Conservation (phyloP, 2,329 filamentous ascomycete species). For the Botrytis fragariae region DNA sequence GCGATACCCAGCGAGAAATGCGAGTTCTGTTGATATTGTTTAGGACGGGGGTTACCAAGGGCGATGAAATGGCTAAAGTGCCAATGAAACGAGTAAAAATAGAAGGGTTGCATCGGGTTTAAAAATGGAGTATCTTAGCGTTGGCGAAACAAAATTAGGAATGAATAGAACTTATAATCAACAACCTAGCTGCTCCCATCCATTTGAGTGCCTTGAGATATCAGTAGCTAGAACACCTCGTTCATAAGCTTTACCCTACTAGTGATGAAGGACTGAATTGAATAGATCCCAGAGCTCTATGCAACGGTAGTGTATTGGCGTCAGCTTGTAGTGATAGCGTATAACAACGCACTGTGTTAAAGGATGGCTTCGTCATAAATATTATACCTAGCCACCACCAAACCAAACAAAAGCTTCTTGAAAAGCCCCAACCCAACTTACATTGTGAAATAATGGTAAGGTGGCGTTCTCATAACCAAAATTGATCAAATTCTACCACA, state of each 20-base stretch:
- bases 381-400: too few species aligned
- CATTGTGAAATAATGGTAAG: neutral
- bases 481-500: neutral
- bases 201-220: neutral
- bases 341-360: neutral
- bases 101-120: neutral
- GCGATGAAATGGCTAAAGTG: neutral
- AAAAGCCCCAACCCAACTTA: neutral
- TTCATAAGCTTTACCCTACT: neutral
- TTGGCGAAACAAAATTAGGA: neutral
- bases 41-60: neutral
- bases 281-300: neutral
- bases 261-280: neutral
- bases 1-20: conserved; percentile 25
- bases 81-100: neutral
- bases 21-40: conserved; percentile 27
- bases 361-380: neutral
- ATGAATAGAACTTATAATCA: neutral
- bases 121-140: neutral
- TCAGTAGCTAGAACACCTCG: neutral
- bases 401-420: neutral
- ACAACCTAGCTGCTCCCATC: neutral
- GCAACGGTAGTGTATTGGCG: neutral
- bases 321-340: neutral
- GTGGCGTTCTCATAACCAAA: neutral